These are phyloP conservation scores for Chondrus crispus DNA, from an alignment of 23 red algal species.

Conservation along the genomic window DNA sequence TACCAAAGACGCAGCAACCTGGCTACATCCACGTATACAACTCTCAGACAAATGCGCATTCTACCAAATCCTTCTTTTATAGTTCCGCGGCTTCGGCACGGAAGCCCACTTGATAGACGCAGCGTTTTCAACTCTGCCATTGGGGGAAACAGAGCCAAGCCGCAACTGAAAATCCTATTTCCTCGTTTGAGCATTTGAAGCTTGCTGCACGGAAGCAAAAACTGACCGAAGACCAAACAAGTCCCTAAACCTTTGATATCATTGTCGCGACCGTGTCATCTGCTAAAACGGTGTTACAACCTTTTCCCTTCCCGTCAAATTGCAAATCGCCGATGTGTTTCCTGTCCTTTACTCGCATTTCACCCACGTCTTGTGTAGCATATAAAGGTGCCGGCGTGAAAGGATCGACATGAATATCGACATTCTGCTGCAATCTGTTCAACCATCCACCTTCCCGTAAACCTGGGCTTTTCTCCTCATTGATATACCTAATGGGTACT, in stretches of 20 bases:
- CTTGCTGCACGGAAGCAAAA: too few relatives aligned
- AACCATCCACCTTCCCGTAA: slow-evolving; percentile 45
- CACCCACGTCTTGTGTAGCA: slow-evolving; percentile 44
- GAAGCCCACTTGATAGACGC: too few relatives aligned
- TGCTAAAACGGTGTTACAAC: slow-evolving; percentile 7
- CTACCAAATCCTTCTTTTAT: too few relatives aligned
- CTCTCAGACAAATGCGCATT: too few relatives aligned
- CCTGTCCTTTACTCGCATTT: slow-evolving; percentile 29
- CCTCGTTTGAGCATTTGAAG: too few relatives aligned
- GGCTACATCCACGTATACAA: too few relatives aligned
- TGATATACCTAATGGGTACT: slow-evolving; percentile 34
- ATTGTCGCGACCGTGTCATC: slow-evolving; percentile 14
- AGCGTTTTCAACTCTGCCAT: too few relatives aligned
- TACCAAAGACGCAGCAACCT: too few relatives aligned
- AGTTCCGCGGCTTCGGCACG: too few relatives aligned
- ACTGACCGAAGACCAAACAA: too few relatives aligned
- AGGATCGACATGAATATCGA: slow-evolving; percentile 43
- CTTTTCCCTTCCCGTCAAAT: slow-evolving; percentile 63
- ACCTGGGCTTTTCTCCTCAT: slow-evolving; percentile 54
- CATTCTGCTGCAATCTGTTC: slow-evolving; percentile 24
- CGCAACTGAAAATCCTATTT: too few relatives aligned
- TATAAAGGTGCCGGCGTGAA: slow-evolving; percentile 6
- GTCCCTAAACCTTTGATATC: slow-evolving; percentile 42
- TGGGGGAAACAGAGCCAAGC: too few relatives aligned
- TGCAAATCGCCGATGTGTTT: not conserved